phyloP scores from a whole-genome alignment of 352 stramenopile genomes.

The Globisporangium spinosum region DNA sequence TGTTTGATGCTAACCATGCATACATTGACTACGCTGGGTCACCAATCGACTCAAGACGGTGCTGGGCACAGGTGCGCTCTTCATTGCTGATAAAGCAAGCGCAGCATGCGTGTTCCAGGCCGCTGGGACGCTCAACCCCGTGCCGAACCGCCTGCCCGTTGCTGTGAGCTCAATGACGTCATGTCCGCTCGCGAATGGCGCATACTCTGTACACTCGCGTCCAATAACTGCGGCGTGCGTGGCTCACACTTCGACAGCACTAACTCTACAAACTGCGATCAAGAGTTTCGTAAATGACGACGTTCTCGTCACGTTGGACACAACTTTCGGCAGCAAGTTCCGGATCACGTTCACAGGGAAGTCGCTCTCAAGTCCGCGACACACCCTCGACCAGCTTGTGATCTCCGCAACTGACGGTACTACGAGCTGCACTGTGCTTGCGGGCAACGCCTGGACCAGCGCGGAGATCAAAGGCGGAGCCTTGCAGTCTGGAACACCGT shows the following conservation, averaged over 20 bases:
- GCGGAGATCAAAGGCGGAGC: conserved; percentile 80
- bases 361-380: conserved; percentile 24
- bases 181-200: conserved; percentile 36
- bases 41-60: conserved; percentile 52
- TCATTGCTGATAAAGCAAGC: conserved; percentile 47
- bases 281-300: conserved; percentile 47
- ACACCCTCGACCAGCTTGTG: conserved; percentile 37
- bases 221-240: conserved; percentile 48
- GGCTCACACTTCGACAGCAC: conserved; percentile 25
- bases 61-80: conserved; percentile 72
- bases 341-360: conserved; percentile 89
- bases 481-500: conserved; percentile 74
- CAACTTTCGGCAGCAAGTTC: conserved; percentile 52
- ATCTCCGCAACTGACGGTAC: conserved; percentile 53
- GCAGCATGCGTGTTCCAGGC: conserved; percentile 61
- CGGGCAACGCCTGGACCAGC: conserved; percentile 54
- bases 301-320: conserved; percentile 60
- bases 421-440: conserved; percentile 42
- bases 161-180: conserved; percentile 20
- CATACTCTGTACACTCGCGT: conserved; percentile 50
- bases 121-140: conserved; percentile 25
- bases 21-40: conserved; percentile 71
- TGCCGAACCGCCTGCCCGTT: conserved; percentile 39
- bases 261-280: conserved; percentile 30
- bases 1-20: conserved; percentile 28